Conservation (phyloP, 2,329 filamentous ascomycete species). For the Lachnellula willkommii region DNA sequence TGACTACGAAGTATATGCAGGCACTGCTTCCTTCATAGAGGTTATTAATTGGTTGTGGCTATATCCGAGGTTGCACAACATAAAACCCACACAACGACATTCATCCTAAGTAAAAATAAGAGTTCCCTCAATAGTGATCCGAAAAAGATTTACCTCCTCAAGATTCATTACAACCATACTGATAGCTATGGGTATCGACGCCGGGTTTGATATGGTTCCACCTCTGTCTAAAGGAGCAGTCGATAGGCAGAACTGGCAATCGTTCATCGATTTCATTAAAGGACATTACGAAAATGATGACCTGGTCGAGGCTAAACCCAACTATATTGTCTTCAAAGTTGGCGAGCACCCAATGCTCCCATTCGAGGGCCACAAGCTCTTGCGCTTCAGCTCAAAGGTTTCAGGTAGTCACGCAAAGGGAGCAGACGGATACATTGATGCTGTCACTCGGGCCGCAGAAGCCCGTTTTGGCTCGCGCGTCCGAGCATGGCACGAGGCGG, state of each 20-base stretch:
- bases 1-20: too few species aligned
- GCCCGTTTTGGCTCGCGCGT: constrained; percentile 23
- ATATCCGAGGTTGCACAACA: too few species aligned
- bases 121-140: too few species aligned
- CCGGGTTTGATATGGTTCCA: constrained; percentile 30
- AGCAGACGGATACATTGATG: constrained; percentile 22
- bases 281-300: constrained; percentile 20
- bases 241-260: constrained; percentile 23
- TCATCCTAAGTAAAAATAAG: too few species aligned
- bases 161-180: too few species aligned
- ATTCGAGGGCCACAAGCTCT: constrained; percentile 29
- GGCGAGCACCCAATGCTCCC: constrained; percentile 26
- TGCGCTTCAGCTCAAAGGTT: constrained; percentile 28
- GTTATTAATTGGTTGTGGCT: too few species aligned
- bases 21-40: too few species aligned
- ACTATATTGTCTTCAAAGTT: constrained; percentile 28
- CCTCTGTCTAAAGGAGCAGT: constrained; percentile 21
- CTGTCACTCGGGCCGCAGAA: constrained; percentile 17
- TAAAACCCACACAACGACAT: too few species aligned
- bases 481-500: constrained; percentile 19
- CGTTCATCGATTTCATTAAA: constrained; percentile 24
- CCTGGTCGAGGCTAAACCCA: constrained; percentile 23
- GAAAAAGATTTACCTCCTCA: too few species aligned
- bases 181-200: constrained; percentile 23
- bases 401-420: constrained; percentile 14